Evolutionary conservation across 768 basidiomycete genomes (phyloP).

Genomic region (Mycena pura): DNA sequence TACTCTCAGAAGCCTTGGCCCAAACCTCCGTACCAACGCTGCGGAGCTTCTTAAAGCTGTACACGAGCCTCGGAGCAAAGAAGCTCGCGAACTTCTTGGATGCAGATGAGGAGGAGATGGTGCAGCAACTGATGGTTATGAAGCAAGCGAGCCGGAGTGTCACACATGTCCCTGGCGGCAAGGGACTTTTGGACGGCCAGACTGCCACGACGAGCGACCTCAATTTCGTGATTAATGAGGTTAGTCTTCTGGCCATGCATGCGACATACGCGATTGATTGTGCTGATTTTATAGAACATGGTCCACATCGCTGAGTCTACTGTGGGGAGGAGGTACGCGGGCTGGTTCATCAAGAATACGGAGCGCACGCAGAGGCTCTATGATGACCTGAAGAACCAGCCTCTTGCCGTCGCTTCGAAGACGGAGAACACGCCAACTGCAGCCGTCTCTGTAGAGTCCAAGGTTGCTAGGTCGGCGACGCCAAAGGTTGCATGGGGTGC

Average conservation of each 20-base stretch:
- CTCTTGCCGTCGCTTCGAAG: slow-evolving; percentile 44
- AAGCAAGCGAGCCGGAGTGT: slow-evolving; percentile 87
- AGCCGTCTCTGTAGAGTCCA: slow-evolving; percentile 34
- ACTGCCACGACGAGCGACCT: slow-evolving; percentile 90
- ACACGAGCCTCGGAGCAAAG: slow-evolving; percentile 89
- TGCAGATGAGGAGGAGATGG: slow-evolving; percentile 90
- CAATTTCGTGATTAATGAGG: slow-evolving; percentile 95
- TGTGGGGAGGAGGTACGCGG: slow-evolving; percentile 90
- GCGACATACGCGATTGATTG: not conserved
- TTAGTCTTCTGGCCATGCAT: slow-evolving; percentile 37
- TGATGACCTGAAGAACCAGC: slow-evolving; percentile 71
- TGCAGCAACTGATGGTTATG: slow-evolving; percentile 97
- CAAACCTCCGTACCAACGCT: slow-evolving; percentile 83
- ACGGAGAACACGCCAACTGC: slow-evolving; percentile 20
- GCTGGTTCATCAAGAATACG: slow-evolving; percentile 97
- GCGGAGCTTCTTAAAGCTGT: slow-evolving; percentile 92
- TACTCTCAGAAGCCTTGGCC: slow-evolving; percentile 82
- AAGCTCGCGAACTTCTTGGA: slow-evolving; percentile 94
- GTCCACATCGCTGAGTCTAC: slow-evolving; percentile 96
- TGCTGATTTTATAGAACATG: slow-evolving; percentile 71
- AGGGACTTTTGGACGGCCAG: slow-evolving; percentile 82
- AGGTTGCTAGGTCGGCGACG: slow-evolving; percentile 47
- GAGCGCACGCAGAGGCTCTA: slow-evolving; percentile 89
- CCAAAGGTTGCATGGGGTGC: slow-evolving; percentile 70
- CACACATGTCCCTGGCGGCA: slow-evolving; percentile 65